Evolutionary conservation across 805 yeast species (phyloP).

Genomic region (Candida oleophila): DNA sequence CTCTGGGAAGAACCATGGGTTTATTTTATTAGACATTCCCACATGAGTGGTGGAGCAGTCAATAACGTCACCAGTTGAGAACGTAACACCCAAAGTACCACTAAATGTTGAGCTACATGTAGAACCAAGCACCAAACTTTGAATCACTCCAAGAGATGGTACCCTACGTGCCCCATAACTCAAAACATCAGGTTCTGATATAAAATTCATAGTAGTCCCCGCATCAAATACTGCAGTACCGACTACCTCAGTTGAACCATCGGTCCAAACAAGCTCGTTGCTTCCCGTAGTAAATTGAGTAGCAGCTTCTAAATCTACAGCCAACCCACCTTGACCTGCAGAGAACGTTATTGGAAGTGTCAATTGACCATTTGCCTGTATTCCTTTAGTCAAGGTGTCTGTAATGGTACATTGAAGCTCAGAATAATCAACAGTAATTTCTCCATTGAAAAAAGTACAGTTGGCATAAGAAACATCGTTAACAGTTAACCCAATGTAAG

Average conservation of each 20-base stretch:
- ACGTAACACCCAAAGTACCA: slow-evolving; percentile 21
- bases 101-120: slow-evolving; percentile 15
- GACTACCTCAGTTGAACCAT: slow-evolving; percentile 10
- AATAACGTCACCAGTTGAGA: slow-evolving; percentile 9
- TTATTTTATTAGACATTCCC: slow-evolving; percentile 19
- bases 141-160: slow-evolving; percentile 13
- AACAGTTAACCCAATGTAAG: slow-evolving; percentile 7
- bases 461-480: slow-evolving; percentile 8
- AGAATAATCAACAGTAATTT: slow-evolving; percentile 7
- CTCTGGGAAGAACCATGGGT: slow-evolving; percentile 20
- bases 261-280: slow-evolving; percentile 10
- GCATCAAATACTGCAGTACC: slow-evolving; percentile 7
- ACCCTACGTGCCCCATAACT: background rate
- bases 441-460: slow-evolving; percentile 10
- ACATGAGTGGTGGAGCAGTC: slow-evolving; percentile 21
- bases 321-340: slow-evolving; percentile 9
- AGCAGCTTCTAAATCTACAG: slow-evolving; percentile 8
- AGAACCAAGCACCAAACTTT: slow-evolving; percentile 13
- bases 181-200: background rate
- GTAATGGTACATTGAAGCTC: slow-evolving; percentile 11
- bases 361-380: slow-evolving; percentile 9
- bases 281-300: slow-evolving; percentile 9
- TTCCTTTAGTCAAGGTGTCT: background rate
- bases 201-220: background rate
- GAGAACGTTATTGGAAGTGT: slow-evolving; percentile 12